Percentiles rank a stretch among this genome's conserved stretches.
phyloP scores from a whole-genome alignment of 169 alveolate species.

The Plasmodium yoelii region DNA sequence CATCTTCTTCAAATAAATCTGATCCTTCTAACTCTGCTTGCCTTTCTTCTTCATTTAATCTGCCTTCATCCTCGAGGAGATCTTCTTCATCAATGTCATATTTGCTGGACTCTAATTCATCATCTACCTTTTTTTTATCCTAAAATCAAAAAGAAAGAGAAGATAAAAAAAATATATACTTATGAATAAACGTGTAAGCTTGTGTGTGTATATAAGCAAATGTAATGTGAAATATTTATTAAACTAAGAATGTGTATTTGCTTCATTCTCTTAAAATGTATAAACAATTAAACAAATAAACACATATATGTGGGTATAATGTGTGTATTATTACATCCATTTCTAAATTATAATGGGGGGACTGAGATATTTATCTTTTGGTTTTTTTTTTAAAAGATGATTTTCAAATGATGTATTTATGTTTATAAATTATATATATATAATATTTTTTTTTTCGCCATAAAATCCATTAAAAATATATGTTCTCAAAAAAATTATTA shows the following conservation, averaged over 20 bases:
- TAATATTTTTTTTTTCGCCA: no score
- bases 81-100: slow-evolving; percentile 86
- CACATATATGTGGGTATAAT: slow-evolving; percentile 2
- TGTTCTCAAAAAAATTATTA: no score
- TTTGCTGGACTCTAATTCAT: slow-evolving; percentile 80
- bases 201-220: not conserved
- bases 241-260: no score
- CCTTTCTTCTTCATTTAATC: slow-evolving; percentile 83
- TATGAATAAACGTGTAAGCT: not conserved
- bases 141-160: slow-evolving; percentile 5
- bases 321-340: slow-evolving; percentile 39
- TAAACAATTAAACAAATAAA: slow-evolving; percentile 1
- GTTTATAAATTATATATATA: not conserved
- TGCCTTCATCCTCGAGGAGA: slow-evolving; percentile 81
- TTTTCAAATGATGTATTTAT: not conserved
- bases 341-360: slow-evolving; percentile 7
- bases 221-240: not conserved
- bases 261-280: no score
- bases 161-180: not conserved
- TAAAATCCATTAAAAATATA: no score
- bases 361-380: not conserved
- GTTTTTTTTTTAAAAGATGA: not conserved
- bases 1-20: slow-evolving; percentile 83
- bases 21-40: slow-evolving; percentile 86
- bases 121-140: slow-evolving; percentile 49